These are phyloP conservation scores for Pterocarpus macrocarpus DNA, from an alignment of 306 rosid genomes.

Conservation along the genomic window DNA sequence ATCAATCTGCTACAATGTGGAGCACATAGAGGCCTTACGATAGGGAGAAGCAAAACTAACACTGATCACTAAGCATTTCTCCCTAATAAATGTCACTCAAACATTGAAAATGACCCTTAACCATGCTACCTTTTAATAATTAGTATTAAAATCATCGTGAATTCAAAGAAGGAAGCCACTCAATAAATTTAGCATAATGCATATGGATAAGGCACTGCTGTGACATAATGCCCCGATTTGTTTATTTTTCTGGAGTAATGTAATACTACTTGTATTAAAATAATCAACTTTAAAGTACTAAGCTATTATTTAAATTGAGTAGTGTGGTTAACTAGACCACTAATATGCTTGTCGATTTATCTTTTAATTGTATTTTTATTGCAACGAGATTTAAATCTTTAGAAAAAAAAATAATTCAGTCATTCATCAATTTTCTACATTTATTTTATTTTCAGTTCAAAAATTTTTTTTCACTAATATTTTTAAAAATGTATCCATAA, in stretches of 20 bases:
- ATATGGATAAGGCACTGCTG: conserved; percentile 19
- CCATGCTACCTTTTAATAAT: conserved; percentile 12
- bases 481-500: too few species aligned
- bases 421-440: too few species aligned
- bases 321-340: too few species aligned
- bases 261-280: not conserved
- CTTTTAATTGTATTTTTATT: too few species aligned
- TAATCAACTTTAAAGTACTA: not conserved
- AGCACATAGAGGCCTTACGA: conserved; percentile 15
- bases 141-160: conserved; percentile 1
- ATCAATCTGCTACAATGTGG: conserved; percentile 6
- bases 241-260: not conserved
- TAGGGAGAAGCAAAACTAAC: conserved; percentile 27
- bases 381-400: too few species aligned
- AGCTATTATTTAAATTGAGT: not conserved
- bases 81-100: conserved; percentile 21
- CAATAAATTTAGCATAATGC: not conserved
- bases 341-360: too few species aligned
- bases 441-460: too few species aligned
- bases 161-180: conserved; percentile 16
- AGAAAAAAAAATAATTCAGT: too few species aligned
- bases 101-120: conserved; percentile 40
- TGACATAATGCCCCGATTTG: not conserved
- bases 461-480: too few species aligned
- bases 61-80: conserved; percentile 21